phyloP scores from a whole-genome alignment of 139 green algal species.

The Volvox africanus region DNA sequence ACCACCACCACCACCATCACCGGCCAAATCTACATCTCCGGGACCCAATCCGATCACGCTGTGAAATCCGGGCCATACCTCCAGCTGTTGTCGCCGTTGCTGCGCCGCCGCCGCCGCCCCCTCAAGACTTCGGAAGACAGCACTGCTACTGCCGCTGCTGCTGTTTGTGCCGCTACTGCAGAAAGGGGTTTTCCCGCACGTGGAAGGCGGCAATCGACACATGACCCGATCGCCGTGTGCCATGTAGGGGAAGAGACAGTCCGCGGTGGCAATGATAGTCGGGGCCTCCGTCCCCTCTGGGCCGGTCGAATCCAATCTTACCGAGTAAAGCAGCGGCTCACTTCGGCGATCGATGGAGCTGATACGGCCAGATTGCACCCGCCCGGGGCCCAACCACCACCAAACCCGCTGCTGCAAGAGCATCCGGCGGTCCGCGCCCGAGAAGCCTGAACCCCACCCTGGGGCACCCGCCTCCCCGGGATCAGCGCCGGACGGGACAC shows the following conservation, averaged over 20 bases:
- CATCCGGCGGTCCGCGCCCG: conserved; percentile 9
- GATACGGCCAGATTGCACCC: not conserved
- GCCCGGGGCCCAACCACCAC: conserved; percentile 36
- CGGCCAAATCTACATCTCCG: no score
- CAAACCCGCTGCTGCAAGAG: conserved; percentile 24
- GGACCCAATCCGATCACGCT: no score
- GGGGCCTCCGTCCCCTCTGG: not conserved
- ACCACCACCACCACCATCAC: not conserved
- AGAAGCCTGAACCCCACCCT: not conserved
- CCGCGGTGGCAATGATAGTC: conserved; percentile 23
- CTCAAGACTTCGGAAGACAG: no score
- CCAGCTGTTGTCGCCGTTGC: not conserved
- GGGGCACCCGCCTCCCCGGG: not conserved
- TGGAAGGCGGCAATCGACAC: conserved; percentile 20
- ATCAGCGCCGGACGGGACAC: no score
- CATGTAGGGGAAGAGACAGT: conserved; percentile 34
- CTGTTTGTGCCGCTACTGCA: not conserved
- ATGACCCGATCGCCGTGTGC: not conserved
- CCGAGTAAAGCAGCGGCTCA: conserved; percentile 32
- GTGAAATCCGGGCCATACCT: not conserved
- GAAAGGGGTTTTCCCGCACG: no score
- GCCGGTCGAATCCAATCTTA: not conserved
- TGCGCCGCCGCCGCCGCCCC: not conserved
- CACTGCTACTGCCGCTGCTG: not conserved
- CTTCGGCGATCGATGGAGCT: conserved; percentile 31